Base-by-base conservation (phyloP, 306 rosid species). In the Fagus sylvatica region DNA sequence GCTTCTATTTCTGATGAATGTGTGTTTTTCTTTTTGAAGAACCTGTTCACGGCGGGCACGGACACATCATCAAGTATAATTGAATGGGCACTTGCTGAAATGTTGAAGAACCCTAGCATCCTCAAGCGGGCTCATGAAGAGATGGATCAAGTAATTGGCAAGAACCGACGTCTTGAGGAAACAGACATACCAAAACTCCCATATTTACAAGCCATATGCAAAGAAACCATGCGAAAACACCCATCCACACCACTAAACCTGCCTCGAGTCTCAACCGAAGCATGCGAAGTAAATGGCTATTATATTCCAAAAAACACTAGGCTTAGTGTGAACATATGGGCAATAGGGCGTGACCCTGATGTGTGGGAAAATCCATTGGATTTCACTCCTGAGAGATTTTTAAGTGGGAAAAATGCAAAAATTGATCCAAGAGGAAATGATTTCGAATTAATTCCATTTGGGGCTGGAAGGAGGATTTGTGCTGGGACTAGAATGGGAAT, bases 381-480 rank as follows among this genome's bases (percentile, higher is more conserved):
- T 22, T 87, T 79, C 65, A 82, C 51, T 2, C 88, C 85, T 0
- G 83, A 84, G 1, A 79, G 86, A 30, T 87, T 87, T 59, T 1
- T 84, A 3, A 69, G 43, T 4, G 85, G 83, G 1, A 70, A 70
- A 70, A 71, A 74, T 53, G 84, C 82, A 0, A 79, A 79, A 39
- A 74, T 84, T 30, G 86, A 80, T 10, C 87, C 86, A 0, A 75
- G 81, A 4, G 90, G 90, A 3, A 77, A 74, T 71, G 87, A 84
- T 41, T 87, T 84, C 32, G 87, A 84, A 86, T 11, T 87, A 5
- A 87, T 87, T 69, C 86, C 90, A 0, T 87, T 84, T 53, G 88
- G 90, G 3, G 88, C 84, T 55, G 91, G 91, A 40, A 84, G 87
- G 36, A 82, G 91, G 66, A 0, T 87, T 84, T 87, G 88, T 77